A percentile compares a stretch with the other conserved stretches of the same genome.
Conservation (phyloP, 177 flowering plant genomes). For the Telopea speciosissima region DNA sequence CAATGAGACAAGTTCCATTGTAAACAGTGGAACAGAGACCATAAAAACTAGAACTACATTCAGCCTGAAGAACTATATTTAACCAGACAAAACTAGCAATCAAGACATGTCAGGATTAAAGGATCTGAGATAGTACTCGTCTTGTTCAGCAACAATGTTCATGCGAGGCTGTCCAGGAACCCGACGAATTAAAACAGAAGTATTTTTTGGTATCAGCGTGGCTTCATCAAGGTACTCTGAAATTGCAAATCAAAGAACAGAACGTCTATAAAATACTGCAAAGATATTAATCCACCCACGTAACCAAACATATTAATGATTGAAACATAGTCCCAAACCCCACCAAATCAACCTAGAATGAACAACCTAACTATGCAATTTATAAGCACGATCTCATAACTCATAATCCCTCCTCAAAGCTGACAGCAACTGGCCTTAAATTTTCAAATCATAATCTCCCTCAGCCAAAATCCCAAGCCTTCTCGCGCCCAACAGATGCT, state of each 20-base stretch:
- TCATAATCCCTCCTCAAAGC: neutral
- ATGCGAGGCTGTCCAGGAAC: constrained; percentile 96
- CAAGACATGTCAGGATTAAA: constrained; percentile 2
- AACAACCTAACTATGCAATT: neutral
- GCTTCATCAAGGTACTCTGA: constrained; percentile 97
- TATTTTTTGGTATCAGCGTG: constrained; percentile 86
- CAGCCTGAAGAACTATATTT: neutral
- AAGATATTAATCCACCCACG: constrained; percentile 12
- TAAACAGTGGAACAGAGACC: neutral
- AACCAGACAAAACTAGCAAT: neutral
- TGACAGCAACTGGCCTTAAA: neutral
- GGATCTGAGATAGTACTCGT: constrained; percentile 62
- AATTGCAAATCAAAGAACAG: constrained; percentile 41
- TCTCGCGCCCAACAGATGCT: neutral
- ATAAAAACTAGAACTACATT: neutral
- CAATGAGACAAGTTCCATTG: neutral
- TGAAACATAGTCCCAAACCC: neutral
- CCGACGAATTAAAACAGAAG: constrained; percentile 91
- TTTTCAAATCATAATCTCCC: neutral
- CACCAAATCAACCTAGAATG: neutral
- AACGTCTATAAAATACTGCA: constrained; percentile 14
- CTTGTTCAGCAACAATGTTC: constrained; percentile 74
- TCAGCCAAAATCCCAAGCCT: neutral
- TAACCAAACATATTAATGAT: constrained; percentile 7
- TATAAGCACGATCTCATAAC: neutral